Percentiles rank a stretch among this genome's conserved stretches.
These are phyloP conservation scores for Nepenthes alata DNA, from an alignment of 179 eudicot genomes.

Conservation along the genomic window DNA sequence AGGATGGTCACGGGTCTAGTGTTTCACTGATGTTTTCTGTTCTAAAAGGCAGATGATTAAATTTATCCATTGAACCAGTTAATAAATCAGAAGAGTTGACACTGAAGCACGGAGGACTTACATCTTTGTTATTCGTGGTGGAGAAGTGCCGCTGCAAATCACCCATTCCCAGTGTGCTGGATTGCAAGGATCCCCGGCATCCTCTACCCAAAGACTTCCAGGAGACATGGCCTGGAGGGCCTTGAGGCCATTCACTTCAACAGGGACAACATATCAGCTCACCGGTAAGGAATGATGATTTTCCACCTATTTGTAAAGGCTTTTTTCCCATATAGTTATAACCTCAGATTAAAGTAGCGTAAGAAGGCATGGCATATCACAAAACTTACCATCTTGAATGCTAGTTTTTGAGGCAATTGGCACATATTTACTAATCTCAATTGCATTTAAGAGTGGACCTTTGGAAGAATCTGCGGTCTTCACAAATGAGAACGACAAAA, in stretches of 20 bases:
- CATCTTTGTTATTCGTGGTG: slow-evolving; percentile 76
- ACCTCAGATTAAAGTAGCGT: not conserved
- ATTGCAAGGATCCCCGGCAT: slow-evolving; percentile 79
- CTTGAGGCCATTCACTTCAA: slow-evolving; percentile 52
- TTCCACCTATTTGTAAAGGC: not conserved
- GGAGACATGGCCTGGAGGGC: slow-evolving; percentile 38
- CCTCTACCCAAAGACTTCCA: slow-evolving; percentile 23
- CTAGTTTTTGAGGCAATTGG: slow-evolving; percentile 52
- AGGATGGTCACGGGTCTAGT: too few species aligned
- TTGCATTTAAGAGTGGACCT: slow-evolving; percentile 82
- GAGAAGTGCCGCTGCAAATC: slow-evolving; percentile 52
- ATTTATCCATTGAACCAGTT: not conserved
- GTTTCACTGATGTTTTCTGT: too few species aligned
- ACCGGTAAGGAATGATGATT: not conserved
- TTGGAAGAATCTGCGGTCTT: slow-evolving; percentile 71
- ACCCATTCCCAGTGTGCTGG: slow-evolving; percentile 89
- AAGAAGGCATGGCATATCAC: not conserved
- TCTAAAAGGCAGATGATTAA: too few species aligned
- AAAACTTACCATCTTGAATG: slow-evolving; percentile 61
- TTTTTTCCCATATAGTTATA: not conserved
- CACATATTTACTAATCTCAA: slow-evolving; percentile 75
- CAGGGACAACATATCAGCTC: slow-evolving; percentile 4
- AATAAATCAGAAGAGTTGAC: not conserved
- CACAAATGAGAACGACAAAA: slow-evolving; percentile 66
- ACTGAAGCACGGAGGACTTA: slow-evolving; percentile 25